Percentiles rank a stretch among this genome's conserved stretches.
Evolutionary conservation across 345 rosid genomes (phyloP).

Genomic region (Ailanthus altissimus): DNA sequence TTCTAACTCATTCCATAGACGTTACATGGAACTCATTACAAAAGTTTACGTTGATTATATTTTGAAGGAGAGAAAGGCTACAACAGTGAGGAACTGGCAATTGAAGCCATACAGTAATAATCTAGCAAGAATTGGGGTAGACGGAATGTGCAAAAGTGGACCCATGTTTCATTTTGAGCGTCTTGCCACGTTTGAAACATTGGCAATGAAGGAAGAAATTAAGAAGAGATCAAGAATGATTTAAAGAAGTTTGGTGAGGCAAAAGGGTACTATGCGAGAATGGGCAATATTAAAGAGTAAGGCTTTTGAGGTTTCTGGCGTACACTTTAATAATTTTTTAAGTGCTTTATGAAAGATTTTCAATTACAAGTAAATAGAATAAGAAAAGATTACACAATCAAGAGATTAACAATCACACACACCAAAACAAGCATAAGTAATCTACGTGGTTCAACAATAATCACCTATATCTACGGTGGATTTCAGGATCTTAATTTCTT

Average conservation of each 20-base stretch:
- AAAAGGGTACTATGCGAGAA: slow-evolving; percentile 39
- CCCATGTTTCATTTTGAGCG: slow-evolving; percentile 39
- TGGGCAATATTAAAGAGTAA: slow-evolving; percentile 47
- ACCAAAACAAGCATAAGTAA: no score
- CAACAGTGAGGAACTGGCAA: slow-evolving; percentile 14
- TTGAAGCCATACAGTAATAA: slow-evolving; percentile 26
- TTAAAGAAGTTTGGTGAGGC: slow-evolving; percentile 34
- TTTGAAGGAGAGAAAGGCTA: slow-evolving; percentile 15
- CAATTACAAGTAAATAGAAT: no score
- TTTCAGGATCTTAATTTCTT: no score
- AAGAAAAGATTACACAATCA: no score
- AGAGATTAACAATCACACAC: no score
- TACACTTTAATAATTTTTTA: no score
- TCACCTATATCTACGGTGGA: no score
- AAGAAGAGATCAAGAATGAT: slow-evolving; percentile 40
- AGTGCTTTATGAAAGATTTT: slow-evolving; percentile 55
- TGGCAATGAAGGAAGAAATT: slow-evolving; percentile 42
- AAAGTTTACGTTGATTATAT: not conserved
- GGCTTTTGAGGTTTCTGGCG: no score
- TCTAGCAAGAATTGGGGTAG: not conserved
- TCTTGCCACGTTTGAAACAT: slow-evolving; percentile 37
- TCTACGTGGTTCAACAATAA: no score
- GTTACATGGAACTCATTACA: not conserved
- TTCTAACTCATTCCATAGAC: not conserved
- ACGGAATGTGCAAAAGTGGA: slow-evolving; percentile 19